Evolutionary conservation across 2,329 filamentous ascomycete species (phyloP).

Genomic region (Ilyonectria sp.): DNA sequence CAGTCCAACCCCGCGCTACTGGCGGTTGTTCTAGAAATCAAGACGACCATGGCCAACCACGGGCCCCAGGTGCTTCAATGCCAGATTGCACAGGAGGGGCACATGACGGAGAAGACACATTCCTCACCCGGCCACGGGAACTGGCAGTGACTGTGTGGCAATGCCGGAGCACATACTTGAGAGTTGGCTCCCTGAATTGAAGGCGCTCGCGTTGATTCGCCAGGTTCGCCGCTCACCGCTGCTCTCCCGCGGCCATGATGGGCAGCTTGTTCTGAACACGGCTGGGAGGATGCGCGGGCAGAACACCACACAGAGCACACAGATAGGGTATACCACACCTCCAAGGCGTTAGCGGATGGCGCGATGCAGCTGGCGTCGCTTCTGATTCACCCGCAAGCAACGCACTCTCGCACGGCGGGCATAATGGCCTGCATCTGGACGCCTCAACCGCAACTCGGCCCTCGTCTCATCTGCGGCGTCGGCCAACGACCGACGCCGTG

Average conservation of each 20-base stretch:
- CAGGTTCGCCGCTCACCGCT: constrained; percentile 45
- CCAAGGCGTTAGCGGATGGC: constrained; percentile 31
- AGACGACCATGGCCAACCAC: constrained; percentile 44
- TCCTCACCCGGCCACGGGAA: constrained; percentile 39
- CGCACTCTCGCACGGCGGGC: constrained; percentile 19
- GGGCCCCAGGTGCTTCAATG: constrained; percentile 32
- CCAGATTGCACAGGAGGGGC: constrained; percentile 39
- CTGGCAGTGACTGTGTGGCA: constrained; percentile 39
- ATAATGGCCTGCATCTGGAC: constrained; percentile 15
- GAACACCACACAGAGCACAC: constrained; percentile 18
- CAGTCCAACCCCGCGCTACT: constrained; percentile 47
- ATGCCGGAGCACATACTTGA: constrained; percentile 35
- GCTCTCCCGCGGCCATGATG: constrained; percentile 37
- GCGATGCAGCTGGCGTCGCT: constrained; percentile 24
- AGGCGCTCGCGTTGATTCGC: constrained; percentile 29
- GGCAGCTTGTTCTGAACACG: constrained; percentile 24
- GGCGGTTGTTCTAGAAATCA: constrained; percentile 55
- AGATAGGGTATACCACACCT: constrained; percentile 32
- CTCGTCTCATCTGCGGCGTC: constrained; percentile 29
- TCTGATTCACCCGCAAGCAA: constrained; percentile 27
- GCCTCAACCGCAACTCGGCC: neutral
- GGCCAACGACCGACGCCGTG: constrained; percentile 32
- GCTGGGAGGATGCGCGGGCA: constrained; percentile 23
- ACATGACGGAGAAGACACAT: constrained; percentile 47
- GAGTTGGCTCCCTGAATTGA: constrained; percentile 27